Evolutionary conservation across 73 alveolate genomes (phyloP), one percentile per base, ranked within the genome.

Genomic region (Breviolum minutum): DNA sequence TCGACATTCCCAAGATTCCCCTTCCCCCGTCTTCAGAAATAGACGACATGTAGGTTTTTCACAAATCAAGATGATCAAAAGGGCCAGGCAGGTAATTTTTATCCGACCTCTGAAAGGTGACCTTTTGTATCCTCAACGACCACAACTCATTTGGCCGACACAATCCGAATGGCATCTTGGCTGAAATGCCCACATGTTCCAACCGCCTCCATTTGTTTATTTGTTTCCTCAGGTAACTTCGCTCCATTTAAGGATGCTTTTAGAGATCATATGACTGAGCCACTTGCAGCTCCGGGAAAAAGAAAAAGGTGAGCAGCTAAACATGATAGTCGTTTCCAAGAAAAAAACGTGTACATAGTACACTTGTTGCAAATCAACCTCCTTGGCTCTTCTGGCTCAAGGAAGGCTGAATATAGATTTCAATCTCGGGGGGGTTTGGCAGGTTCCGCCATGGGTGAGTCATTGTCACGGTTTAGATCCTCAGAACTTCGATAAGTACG

Each of bases 401-500:
- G 77, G 77, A 14, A 68, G 77, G 77, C 77, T 68, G 17, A 68
- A 68, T 68, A 68, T 2, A 22, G 2, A 68, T 68, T 68, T 14
- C 77, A 68, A 22, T 4, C 24, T 22, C 48, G 32, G 13, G 40
- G 81, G 81, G 81, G n/a, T n/a, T 8, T 62, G 26, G 86, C 63
- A 77, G 63, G 86, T 76, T 12, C 29, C 61, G 32, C 16, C 89
- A 92, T 92, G 98, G 98, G 98, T 68, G 98, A 92, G 89, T 92
- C 98, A 6, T 74, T 92, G 80, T 92, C 98, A 16, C 98, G 98
- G 96, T n/a, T 63, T 19, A 26, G 87, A 64, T 60, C 64, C 32
- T 66, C 74, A 66, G 24, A 11, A 66, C 11, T 66, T 11, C 60
- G 29, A 76, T 11, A 70, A 70, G 6, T 16, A 19, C 19, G 20